Percentiles rank a stretch among this genome's conserved stretches.
Conservation (phyloP, 352 stramenopile genomes). For the Phytophthora fragariae region DNA sequence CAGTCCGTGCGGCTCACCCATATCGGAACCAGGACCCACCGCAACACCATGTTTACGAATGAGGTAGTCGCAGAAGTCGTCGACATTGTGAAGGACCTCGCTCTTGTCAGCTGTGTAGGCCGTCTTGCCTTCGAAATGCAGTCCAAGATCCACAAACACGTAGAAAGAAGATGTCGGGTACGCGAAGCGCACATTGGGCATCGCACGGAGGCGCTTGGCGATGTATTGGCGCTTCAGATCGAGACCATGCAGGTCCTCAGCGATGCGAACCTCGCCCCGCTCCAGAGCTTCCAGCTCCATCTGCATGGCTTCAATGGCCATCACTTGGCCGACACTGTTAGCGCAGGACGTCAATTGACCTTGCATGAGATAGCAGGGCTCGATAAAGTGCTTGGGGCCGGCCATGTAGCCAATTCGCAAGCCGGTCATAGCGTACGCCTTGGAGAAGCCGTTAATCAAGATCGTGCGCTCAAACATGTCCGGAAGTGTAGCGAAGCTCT, state of each 20-base stretch:
- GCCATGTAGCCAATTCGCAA: slow-evolving; percentile 94
- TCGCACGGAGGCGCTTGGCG: slow-evolving; percentile 74
- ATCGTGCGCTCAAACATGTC: slow-evolving; percentile 93
- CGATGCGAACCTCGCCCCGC: slow-evolving; percentile 55
- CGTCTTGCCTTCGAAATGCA: slow-evolving; percentile 69
- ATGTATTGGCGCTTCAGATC: slow-evolving; percentile 93
- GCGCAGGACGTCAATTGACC: slow-evolving; percentile 96
- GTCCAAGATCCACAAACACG: slow-evolving; percentile 91
- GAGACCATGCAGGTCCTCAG: slow-evolving; percentile 52
- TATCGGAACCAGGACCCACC: slow-evolving; percentile 95
- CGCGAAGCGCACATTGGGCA: slow-evolving; percentile 79
- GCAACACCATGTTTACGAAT: slow-evolving; percentile 93
- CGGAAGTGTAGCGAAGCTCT: slow-evolving; percentile 73
- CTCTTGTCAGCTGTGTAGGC: slow-evolving; percentile 42
- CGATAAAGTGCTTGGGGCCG: slow-evolving; percentile 73
- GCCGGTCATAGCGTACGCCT: slow-evolving; percentile 97
- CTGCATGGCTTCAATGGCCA: slow-evolving; percentile 89
- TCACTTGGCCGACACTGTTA: slow-evolving; percentile 92
- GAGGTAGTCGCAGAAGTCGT: slow-evolving; percentile 92
- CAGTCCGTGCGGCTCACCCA: slow-evolving; percentile 91
- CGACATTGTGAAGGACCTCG: slow-evolving; percentile 48
- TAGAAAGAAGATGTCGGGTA: slow-evolving; percentile 95
- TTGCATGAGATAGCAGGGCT: slow-evolving; percentile 93
- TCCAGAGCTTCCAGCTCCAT: slow-evolving; percentile 74
- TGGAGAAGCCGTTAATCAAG: slow-evolving; percentile 97